Evolutionary conservation across 495 filamentous ascomycete genomes (phyloP).

Genomic region (Cairneyella variabilis): DNA sequence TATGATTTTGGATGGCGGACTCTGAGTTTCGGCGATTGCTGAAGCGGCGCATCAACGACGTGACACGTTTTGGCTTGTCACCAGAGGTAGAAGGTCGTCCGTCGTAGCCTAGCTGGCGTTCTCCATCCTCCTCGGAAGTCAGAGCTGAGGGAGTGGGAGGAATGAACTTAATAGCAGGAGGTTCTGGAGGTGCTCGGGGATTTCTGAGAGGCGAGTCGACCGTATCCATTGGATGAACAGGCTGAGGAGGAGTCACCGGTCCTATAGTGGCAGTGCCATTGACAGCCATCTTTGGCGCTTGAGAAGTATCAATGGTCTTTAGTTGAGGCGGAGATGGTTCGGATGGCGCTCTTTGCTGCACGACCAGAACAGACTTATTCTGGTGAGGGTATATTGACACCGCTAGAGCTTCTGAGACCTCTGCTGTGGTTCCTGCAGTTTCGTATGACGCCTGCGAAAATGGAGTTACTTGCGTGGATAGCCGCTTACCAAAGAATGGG

Average conservation of each 20-base stretch:
- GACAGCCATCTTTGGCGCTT: slow-evolving; percentile 31
- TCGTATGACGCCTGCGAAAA: slow-evolving; percentile 58
- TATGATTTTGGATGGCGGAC: slow-evolving; percentile 35
- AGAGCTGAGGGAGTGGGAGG: slow-evolving; percentile 63
- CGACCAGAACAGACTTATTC: slow-evolving; percentile 74
- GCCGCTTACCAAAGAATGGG: slow-evolving; percentile 49
- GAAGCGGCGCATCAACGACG: slow-evolving; percentile 55
- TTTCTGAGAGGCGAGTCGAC: slow-evolving; percentile 71
- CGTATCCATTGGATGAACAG: slow-evolving; percentile 40
- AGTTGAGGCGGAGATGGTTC: slow-evolving; percentile 25
- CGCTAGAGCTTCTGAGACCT: slow-evolving; percentile 73
- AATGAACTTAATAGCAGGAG: slow-evolving; percentile 61
- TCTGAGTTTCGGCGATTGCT: slow-evolving; percentile 55
- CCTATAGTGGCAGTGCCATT: slow-evolving; percentile 34
- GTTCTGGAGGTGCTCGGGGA: slow-evolving; percentile 66
- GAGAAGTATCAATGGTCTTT: slow-evolving; percentile 23
- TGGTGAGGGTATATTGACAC: slow-evolving; percentile 83
- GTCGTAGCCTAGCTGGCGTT: slow-evolving; percentile 43
- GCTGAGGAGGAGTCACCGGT: slow-evolving; percentile 44
- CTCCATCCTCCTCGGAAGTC: slow-evolving; percentile 50
- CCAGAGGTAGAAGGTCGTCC: slow-evolving; percentile 23
- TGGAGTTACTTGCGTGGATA: slow-evolving; percentile 49
- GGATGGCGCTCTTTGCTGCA: slow-evolving; percentile 58
- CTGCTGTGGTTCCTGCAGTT: slow-evolving; percentile 46
- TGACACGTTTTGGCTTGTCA: slow-evolving; percentile 31